Evolutionary conservation across 2,329 filamentous ascomycete genomes (phyloP), one percentile per base, ranked within the genome.

Genomic region (Alternaria tenuissima): DNA sequence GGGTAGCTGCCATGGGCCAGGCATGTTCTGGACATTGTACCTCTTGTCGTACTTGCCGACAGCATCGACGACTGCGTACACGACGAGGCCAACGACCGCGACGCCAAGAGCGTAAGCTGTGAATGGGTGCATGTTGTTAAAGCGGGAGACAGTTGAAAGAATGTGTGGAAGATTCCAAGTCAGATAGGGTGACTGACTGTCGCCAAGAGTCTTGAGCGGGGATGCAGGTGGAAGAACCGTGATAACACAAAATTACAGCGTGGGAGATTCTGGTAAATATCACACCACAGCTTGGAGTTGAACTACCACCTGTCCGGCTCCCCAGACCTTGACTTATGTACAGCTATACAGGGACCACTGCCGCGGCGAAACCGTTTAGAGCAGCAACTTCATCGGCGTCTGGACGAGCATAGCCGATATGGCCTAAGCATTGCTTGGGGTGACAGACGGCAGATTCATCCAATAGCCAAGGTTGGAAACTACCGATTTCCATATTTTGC

Each of bases 1-100:
- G 22, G 76, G 76, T n/a, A 77, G 55, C 44, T 81, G 67, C 9
- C 71, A 68, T 18, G 81, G 81, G 12, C 81, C 81, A 36, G 81
- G 81, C 26, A 79, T 61, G 18, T 76, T 76, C 48, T 69, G 71
- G 46, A 71, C 71, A 53, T 75, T 78, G 65, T 73, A 73, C 42
- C 76, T 76, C 47, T 69, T 71, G 62, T 75, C 79, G 73, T 79
- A 77, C 67, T 71, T 72, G 58, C 67, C 59, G 64, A 70, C 67
- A 42, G 76, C 74, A 53, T 77, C 75, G 52, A 77, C 52, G 52
- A 81, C 68, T 11, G 64, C 64, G 60, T 75, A 78, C 28, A 74
- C 28, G 26, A 74, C 72, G 60, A 81, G 80, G 59, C 76, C 76
- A 41, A 80, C 57, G 4, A 79, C 64, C 42, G 79, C 79, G 14